Conservation (phyloP, 441 rosid genomes). For the Brassica hybrid region DNA sequence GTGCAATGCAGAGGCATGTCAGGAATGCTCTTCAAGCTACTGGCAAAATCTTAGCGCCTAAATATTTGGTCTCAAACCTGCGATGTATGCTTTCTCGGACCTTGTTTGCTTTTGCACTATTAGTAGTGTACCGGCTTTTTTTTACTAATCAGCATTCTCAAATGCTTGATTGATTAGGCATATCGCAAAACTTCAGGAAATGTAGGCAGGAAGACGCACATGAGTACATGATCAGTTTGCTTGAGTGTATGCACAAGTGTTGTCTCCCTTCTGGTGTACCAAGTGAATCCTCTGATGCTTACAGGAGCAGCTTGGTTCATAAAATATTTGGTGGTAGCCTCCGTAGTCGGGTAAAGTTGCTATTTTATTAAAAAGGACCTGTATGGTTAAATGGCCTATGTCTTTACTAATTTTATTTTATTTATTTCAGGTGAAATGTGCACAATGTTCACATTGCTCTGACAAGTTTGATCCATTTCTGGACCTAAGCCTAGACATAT, state of each 20-base stretch:
- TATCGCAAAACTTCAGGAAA: constrained; percentile 83
- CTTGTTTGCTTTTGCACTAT: constrained; percentile 9
- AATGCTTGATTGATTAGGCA: constrained; percentile 58
- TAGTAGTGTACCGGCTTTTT: not conserved
- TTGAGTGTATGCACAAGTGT: constrained; percentile 98
- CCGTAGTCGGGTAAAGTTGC: constrained; percentile 77
- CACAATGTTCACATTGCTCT: constrained; percentile 80
- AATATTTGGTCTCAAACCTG: constrained; percentile 87
- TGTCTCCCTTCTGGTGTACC: constrained; percentile 97
- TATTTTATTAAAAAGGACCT: not conserved
- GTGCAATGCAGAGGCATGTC: constrained; percentile 97
- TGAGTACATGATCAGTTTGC: constrained; percentile 93
- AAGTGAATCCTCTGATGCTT: constrained; percentile 88
- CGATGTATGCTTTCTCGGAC: constrained; percentile 69
- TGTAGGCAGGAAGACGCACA: constrained; percentile 96
- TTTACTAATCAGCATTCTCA: constrained; percentile 38
- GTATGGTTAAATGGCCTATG: constrained; percentile 1
- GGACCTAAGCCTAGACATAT: constrained; percentile 91
- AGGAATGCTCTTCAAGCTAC: constrained; percentile 75
- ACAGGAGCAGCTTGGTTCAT: constrained; percentile 94
- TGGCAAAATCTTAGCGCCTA: constrained; percentile 82
- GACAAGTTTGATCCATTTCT: constrained; percentile 90
- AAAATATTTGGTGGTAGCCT: constrained; percentile 95
- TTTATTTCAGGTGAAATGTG: constrained; percentile 80
- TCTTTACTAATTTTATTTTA: not conserved